phyloP scores from a whole-genome alignment of 345 rosid species.

The Euphorbia tirucalli region DNA sequence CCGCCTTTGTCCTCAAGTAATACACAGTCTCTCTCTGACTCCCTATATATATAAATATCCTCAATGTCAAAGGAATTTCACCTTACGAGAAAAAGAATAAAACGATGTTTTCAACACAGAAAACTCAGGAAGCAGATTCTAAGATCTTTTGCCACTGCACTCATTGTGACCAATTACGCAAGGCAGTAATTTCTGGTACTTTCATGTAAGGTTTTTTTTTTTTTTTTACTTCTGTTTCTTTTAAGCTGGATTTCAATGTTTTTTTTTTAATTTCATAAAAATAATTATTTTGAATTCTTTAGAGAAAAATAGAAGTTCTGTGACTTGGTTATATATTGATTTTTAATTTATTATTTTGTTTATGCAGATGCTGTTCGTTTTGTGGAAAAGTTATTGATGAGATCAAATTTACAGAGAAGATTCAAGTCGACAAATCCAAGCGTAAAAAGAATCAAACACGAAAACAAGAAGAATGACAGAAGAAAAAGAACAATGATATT shows the following conservation, averaged over 20 bases:
- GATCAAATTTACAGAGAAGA: not conserved
- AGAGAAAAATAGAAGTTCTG: not conserved
- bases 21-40: too few relatives aligned
- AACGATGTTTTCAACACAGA: not conserved
- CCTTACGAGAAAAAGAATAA: not conserved
- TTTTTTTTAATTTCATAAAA: too few relatives aligned
- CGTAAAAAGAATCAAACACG: not conserved
- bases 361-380: constrained; percentile 1
- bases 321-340: too few relatives aligned
- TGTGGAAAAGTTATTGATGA: constrained; percentile 6
- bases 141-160: not conserved
- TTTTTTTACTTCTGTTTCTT: too few relatives aligned
- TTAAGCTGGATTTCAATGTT: too few relatives aligned
- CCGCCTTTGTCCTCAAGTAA: too few relatives aligned
- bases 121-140: not conserved
- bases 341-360: not conserved
- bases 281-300: too few relatives aligned
- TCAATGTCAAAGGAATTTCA: not conserved
- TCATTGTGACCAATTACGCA: constrained; percentile 1
- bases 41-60: not conserved
- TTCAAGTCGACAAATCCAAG: not conserved
- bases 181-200: not conserved
- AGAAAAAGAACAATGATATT: too few relatives aligned
- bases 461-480: too few relatives aligned
- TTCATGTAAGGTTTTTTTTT: not conserved